Conservation (phyloP, 192 early-diverging fungal genomes). For the Rhizophagus prolifer region DNA sequence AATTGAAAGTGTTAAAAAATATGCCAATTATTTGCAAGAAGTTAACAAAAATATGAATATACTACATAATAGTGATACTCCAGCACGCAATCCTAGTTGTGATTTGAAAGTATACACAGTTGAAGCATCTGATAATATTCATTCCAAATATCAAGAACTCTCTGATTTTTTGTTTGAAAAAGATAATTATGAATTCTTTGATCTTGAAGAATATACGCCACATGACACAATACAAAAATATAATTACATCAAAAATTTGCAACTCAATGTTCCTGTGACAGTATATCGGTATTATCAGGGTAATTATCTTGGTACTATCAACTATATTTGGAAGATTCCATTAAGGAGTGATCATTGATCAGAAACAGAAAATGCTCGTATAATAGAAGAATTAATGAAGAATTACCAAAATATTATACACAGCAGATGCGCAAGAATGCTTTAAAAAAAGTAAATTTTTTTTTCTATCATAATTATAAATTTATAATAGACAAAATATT, state of each 20-base stretch:
- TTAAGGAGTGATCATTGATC: not conserved
- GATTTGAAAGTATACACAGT: not conserved
- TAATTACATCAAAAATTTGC: not conserved
- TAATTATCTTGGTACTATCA: not conserved
- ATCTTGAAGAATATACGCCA: not conserved
- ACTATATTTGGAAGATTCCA: not conserved
- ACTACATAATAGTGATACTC: not conserved
- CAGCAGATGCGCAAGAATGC: not conserved
- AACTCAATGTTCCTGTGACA: not conserved
- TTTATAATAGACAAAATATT: no score
- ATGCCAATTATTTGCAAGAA: no score
- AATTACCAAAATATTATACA: not conserved
- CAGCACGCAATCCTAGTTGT: not conserved
- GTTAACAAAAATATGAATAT: no score
- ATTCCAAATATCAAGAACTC: not conserved
- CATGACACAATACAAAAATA: not conserved
- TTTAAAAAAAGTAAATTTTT: not conserved
- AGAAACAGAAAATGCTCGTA: not conserved
- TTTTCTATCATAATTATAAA: no score
- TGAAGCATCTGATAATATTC: not conserved
- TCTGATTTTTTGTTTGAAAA: not conserved
- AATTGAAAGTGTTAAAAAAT: no score
- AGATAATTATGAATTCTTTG: not conserved
- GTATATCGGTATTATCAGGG: not conserved
- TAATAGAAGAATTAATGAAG: not conserved